Evolutionary conservation across 306 rosid genomes (phyloP), one percentile per base, ranked within the genome.

Genomic region (Rosa persica): DNA sequence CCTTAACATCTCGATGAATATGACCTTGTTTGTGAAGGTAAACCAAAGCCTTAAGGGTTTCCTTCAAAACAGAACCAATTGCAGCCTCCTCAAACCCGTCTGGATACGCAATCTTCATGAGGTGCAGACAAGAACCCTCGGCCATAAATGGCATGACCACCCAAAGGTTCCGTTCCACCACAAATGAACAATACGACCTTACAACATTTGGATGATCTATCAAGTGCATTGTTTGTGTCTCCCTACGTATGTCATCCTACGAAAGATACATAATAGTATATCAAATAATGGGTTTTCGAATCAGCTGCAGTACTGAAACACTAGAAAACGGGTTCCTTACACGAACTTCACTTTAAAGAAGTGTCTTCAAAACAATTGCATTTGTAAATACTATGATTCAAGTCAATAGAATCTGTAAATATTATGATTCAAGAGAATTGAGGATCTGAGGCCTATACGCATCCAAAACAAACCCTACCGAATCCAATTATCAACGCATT

Each of bases 91-190:
- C 97, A 80, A 96, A 91, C 19, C 99, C 99, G 4, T 93, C 94
- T 2, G 97, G 79, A 76, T 93, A 93, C 0, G 99, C 97, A 25
- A 89, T 85, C 80, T 96, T 93, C 94, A 96, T 96, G 48, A 96
- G 94, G 76, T 96, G 99, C 80, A 96, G 79, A 74, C 98, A 96
- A 19, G 99, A 96, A 72, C 99, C 99, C 78, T 96, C 96, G 3
- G 89, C 98, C 99, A 96, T 90, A 81, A 93, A 96, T 4, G 97
- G 94, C 99, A 96, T 96, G 36, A 90, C 79, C 39, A 96, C 99
- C 99, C 99, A 96, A 16, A 96, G 98, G 78, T 87, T 80, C 9
- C 85, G 86, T 3, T 86, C 96, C 2, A 91, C 99, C 2, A 96
- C 99, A 82, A 96, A 96, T 68, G 99, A 96, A 78, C 97, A 96